Evolutionary conservation across 1,284 basidiomycete species (phyloP).

Genomic region (Tetrapyrgos nigripes): DNA sequence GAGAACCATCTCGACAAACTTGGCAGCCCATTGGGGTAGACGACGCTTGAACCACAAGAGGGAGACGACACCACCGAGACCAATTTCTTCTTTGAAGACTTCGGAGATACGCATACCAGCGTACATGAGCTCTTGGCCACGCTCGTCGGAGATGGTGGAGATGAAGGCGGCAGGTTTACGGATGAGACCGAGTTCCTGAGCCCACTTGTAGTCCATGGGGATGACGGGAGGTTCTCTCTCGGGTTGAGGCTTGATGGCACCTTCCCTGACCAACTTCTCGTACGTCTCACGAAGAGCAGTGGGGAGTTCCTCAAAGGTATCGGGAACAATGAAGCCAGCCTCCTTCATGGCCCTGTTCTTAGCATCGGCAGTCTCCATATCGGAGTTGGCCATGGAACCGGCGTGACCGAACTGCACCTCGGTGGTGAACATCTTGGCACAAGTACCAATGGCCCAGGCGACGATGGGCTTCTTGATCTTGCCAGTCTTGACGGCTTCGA

Average conservation of each 20-base stretch:
- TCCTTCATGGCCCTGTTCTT: slow-evolving; percentile 97
- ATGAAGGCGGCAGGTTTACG: slow-evolving; percentile 99
- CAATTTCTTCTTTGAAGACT: slow-evolving; percentile 98
- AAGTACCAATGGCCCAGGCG: slow-evolving; percentile 99
- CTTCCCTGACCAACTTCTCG: slow-evolving; percentile 78
- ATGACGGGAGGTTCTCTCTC: slow-evolving; percentile 95
- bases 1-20: slow-evolving; percentile 99
- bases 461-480: slow-evolving; percentile 98
- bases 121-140: slow-evolving; percentile 97
- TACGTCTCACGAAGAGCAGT: slow-evolving; percentile 86
- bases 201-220: slow-evolving; percentile 99
- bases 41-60: slow-evolving; percentile 93
- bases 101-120: slow-evolving; percentile 99
- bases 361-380: slow-evolving; percentile 95
- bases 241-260: slow-evolving; percentile 73
- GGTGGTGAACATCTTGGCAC: slow-evolving; percentile 99
- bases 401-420: slow-evolving; percentile 99
- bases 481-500: slow-evolving; percentile 95
- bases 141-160: slow-evolving; percentile 99
- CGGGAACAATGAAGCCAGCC: slow-evolving; percentile 96
- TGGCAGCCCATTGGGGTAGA: slow-evolving; percentile 84
- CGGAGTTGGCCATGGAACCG: slow-evolving; percentile 97
- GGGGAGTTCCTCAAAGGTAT: slow-evolving; percentile 97
- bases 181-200: slow-evolving; percentile 96
- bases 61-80: slow-evolving; percentile 95